These are phyloP conservation scores for Microbotryum intermedium DNA, from an alignment of 1,284 basidiomycete genomes.

Conservation along the genomic window DNA sequence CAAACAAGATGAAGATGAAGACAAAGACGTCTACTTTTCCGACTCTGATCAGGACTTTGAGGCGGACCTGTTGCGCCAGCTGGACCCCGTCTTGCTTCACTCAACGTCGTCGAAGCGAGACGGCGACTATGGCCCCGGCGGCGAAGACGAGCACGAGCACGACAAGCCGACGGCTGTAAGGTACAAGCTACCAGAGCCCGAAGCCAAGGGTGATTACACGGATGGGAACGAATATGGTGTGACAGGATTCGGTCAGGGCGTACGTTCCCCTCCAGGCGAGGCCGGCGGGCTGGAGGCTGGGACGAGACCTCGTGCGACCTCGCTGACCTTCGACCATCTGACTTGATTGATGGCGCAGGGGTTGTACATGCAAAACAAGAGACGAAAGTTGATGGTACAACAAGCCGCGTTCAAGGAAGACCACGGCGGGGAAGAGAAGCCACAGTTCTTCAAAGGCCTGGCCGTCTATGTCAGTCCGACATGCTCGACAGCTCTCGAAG, in stretches of 20 bases:
- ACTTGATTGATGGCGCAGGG: conserved; percentile 38
- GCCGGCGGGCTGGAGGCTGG: not conserved
- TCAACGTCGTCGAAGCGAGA: no score
- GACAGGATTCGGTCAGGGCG: not conserved
- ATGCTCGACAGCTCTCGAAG: not conserved
- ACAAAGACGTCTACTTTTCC: no score
- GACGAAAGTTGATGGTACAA: conserved; percentile 57
- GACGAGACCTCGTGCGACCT: not conserved
- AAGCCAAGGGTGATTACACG: no score
- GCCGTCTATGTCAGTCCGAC: conserved; percentile 58
- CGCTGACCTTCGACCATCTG: not conserved
- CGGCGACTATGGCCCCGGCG: no score
- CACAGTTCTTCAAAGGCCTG: conserved; percentile 60
- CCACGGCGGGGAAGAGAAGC: conserved; percentile 35
- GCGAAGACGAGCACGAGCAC: no score
- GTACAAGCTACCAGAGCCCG: no score
- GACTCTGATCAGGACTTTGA: no score
- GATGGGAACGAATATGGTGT: not conserved
- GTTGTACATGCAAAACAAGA: conserved; percentile 81
- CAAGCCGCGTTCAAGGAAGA: conserved; percentile 16
- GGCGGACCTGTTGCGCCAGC: no score
- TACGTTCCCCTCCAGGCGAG: not conserved
- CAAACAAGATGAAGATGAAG: no score
- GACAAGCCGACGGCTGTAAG: no score
- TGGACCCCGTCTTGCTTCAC: no score